Percentiles rank a stretch among this genome's conserved stretches.
Evolutionary conservation across 202 grass and related monocot genomes (phyloP).

Genomic region (Eragrostis tef): DNA sequence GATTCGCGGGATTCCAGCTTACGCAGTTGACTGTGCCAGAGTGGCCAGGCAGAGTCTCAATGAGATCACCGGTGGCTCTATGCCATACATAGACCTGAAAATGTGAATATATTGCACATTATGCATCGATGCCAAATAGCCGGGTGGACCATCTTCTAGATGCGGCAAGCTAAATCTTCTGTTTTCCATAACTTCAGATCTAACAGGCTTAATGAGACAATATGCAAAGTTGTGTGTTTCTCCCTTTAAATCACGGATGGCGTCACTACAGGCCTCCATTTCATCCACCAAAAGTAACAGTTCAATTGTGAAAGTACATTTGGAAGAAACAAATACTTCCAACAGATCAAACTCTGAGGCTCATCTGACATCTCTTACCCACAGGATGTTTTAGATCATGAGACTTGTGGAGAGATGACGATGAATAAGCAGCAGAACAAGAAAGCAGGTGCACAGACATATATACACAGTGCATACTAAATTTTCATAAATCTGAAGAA

Average conservation of each 20-base stretch:
- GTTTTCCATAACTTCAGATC: constrained; percentile 1
- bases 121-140: background rate
- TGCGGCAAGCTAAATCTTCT: background rate
- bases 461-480: constrained; percentile 13
- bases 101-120: background rate
- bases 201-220: constrained; percentile 5
- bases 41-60: constrained; percentile 76
- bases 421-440: background rate
- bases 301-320: background rate
- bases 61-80: constrained; percentile 68
- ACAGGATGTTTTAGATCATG: constrained; percentile 6
- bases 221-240: constrained; percentile 2
- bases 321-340: background rate
- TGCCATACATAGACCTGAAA: constrained; percentile 97
- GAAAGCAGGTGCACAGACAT: background rate
- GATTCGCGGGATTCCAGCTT: constrained; percentile 88
- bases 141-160: background rate
- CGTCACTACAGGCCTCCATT: background rate
- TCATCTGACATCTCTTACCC: background rate
- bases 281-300: background rate
- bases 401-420: constrained; percentile 1
- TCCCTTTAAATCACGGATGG: background rate
- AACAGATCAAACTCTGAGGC: background rate
- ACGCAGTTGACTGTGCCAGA: constrained; percentile 85
- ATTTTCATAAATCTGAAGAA: constrained; percentile 11